A percentile compares a stretch with the other conserved stretches of the same genome.
Evolutionary conservation across 805 yeast genomes (phyloP).

Genomic region (Yamadazyma ubonensis): DNA sequence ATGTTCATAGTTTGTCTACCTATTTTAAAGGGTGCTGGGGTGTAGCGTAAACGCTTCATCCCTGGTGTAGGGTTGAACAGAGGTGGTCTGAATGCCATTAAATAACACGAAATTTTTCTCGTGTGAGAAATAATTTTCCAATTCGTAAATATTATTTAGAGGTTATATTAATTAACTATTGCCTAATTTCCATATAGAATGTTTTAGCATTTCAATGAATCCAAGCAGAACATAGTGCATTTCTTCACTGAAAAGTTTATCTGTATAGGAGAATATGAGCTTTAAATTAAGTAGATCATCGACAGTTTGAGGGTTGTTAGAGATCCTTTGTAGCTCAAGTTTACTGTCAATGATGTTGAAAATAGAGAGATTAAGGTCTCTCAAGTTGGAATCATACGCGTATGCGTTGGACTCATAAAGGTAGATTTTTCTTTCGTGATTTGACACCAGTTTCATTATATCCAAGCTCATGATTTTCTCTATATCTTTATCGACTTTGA

Average conservation of each 20-base stretch:
- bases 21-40: constrained; percentile 26
- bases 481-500: constrained; percentile 26
- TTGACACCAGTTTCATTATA: constrained; percentile 22
- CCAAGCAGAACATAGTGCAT: constrained; percentile 47
- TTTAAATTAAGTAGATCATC: constrained; percentile 67
- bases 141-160: not conserved
- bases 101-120: constrained; percentile 1
- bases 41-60: constrained; percentile 19
- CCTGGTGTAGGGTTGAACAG: constrained; percentile 15
- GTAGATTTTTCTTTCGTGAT: constrained; percentile 32
- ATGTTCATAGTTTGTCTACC: constrained; percentile 42
- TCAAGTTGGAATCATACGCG: constrained; percentile 18
- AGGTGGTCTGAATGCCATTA: constrained; percentile 27
- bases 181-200: constrained; percentile 33
- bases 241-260: constrained; percentile 28
- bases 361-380: constrained; percentile 37
- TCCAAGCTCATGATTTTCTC: constrained; percentile 22
- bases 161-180: not conserved
- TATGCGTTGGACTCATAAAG: constrained; percentile 16
- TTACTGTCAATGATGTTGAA: constrained; percentile 52
- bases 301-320: constrained; percentile 36
- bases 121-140: constrained; percentile 4
- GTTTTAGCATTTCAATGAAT: constrained; percentile 54
- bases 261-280: constrained; percentile 60
- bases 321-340: constrained; percentile 48